A percentile compares a stretch with the other conserved stretches of the same genome.
phyloP scores from a whole-genome alignment of 352 stramenopile genomes.

The Plasmopara halstedii region DNA sequence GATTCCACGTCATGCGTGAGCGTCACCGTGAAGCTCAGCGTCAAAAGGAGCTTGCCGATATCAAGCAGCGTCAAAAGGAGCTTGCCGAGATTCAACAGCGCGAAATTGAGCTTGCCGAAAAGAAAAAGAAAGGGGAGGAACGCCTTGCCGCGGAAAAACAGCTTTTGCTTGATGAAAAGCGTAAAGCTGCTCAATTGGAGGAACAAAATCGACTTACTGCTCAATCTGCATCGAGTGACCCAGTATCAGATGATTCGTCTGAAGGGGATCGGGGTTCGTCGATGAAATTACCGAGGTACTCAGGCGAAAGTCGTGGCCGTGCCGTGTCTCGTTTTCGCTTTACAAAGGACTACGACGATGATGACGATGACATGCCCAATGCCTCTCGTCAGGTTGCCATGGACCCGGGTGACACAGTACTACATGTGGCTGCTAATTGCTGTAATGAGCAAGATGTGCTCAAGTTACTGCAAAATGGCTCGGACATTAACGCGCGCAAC shows the following conservation, averaged over 20 bases:
- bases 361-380: slow-evolving; percentile 36
- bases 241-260: slow-evolving; percentile 64
- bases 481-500: slow-evolving; percentile 80
- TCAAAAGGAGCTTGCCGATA: slow-evolving; percentile 35
- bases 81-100: slow-evolving; percentile 25
- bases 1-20: slow-evolving; percentile 44
- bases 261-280: slow-evolving; percentile 43
- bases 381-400: slow-evolving; percentile 71
- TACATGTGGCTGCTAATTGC: slow-evolving; percentile 82
- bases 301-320: slow-evolving; percentile 21
- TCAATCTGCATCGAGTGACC: slow-evolving; percentile 53
- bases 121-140: slow-evolving; percentile 26
- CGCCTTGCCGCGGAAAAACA: slow-evolving; percentile 19
- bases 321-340: slow-evolving; percentile 71
- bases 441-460: slow-evolving; percentile 82
- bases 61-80: slow-evolving; percentile 21
- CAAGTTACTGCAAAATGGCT: slow-evolving; percentile 81
- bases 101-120: slow-evolving; percentile 24
- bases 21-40: slow-evolving; percentile 31
- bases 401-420: slow-evolving; percentile 79
- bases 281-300: slow-evolving; percentile 15
- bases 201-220: slow-evolving; percentile 56
- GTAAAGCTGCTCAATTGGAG: slow-evolving; percentile 39
- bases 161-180: slow-evolving; percentile 34
- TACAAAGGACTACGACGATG: slow-evolving; percentile 69